Evolutionary conservation across 768 basidiomycete genomes (phyloP), one percentile per base, ranked within the genome.

Genomic region (Kwoniella sp.): DNA sequence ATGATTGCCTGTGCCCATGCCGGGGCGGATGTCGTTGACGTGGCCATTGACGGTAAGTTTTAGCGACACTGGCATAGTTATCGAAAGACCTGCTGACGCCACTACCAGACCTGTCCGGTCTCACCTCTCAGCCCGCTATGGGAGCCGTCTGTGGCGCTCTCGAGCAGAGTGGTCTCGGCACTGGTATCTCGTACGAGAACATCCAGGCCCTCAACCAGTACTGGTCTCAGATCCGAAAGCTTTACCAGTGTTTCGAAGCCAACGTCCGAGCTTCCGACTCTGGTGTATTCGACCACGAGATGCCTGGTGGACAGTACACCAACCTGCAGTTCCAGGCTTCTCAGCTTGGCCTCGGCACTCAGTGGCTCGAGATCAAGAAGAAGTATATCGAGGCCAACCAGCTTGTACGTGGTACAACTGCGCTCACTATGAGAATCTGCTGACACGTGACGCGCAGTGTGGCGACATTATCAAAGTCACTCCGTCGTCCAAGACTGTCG

Each of bases 391-490:
- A 96, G 76, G 95, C 95, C 41, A 99, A 99, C 71, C 82, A 89
- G 45, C 84, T 99, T 51, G 89, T 90, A 69, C 64, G 83, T 78
- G 7, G 17, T 22, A 22, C 22, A 25, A 15, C 28, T 11, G 17
- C 12, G 19, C 36, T 15, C 14, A 15, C 33, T 38, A 17, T 11
- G 26, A n/a, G 27, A 23, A 37, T 15, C 38, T 45, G 27, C 19
- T 36, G 19, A 5, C 49, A 53, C 28, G 44, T 29, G 6, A 11
- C 27, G 2, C 27, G 3, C 60, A 90, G 85, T 98, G 93, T 73
- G 95, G 95, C 39, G 90, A 96, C 64, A 86, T 99, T 73, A 85
- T 98, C 80, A 99, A 99, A 81, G 93, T 98, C 64, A 99, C 95
- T 22, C 95, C 95, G 26, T 95, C 95, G 11, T 98, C 95, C 36